phyloP scores from a whole-genome alignment of 2,329 filamentous ascomycete genomes.

The Grosmannia huntii region DNA sequence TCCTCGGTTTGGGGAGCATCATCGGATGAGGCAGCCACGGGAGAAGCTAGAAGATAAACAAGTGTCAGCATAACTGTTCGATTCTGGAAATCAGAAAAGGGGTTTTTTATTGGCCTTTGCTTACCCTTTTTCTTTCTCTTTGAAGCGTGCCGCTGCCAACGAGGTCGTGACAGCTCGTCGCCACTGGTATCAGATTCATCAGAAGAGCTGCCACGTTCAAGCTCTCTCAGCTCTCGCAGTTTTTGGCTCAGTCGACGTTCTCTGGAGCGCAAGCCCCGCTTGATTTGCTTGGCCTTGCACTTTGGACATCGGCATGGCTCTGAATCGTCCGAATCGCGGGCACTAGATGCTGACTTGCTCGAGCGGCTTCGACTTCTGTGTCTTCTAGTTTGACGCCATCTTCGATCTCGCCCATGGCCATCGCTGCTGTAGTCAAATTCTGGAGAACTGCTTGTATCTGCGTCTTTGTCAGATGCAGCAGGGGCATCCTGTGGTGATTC shows the following conservation, averaged over 20 bases:
- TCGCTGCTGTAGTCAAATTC: not conserved
- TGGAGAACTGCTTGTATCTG: not conserved
- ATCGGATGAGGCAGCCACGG: not conserved
- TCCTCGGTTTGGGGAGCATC: not conserved
- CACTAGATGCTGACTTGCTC: not conserved
- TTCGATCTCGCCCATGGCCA: not conserved
- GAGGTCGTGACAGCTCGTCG: not conserved
- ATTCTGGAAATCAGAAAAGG: not conserved
- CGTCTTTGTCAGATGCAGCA: not conserved
- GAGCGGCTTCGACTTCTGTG: not conserved
- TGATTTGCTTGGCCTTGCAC: constrained; percentile 9
- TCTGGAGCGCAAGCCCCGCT: not conserved
- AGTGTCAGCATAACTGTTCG: not conserved
- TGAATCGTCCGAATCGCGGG: not conserved
- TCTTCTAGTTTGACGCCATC: not conserved
- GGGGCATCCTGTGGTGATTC: not conserved
- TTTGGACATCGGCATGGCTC: constrained; percentile 2
- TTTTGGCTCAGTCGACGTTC: not conserved
- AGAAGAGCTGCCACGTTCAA: not conserved
- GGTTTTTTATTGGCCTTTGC: not conserved
- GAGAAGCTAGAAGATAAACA: not conserved
- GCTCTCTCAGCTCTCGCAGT: not conserved
- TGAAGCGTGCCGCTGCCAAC: not conserved
- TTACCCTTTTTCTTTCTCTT: not conserved
- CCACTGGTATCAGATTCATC: not conserved